Evolutionary conservation across 2,329 filamentous ascomycete species (phyloP).

Genomic region (Nectriaceae sp.): DNA sequence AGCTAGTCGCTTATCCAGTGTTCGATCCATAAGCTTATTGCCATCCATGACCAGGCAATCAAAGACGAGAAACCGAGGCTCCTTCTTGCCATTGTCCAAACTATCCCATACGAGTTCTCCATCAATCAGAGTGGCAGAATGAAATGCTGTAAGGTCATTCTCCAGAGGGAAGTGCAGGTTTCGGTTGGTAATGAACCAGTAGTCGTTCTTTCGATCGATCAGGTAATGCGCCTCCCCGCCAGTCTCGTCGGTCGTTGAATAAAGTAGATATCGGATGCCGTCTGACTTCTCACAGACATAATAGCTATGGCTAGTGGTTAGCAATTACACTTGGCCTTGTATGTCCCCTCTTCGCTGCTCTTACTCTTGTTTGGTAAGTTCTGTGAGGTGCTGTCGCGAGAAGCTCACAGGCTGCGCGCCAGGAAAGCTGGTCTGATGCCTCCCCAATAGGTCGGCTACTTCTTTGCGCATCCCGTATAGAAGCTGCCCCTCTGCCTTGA

Average conservation of each 20-base stretch:
- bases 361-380: slow-evolving; percentile 77
- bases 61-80: slow-evolving; percentile 88
- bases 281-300: slow-evolving; percentile 99
- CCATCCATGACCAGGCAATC: slow-evolving; percentile 86
- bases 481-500: slow-evolving; percentile 64
- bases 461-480: slow-evolving; percentile 66
- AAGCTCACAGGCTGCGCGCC: slow-evolving; percentile 96
- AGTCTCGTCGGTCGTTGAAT: slow-evolving; percentile 69
- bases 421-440: slow-evolving; percentile 72
- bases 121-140: slow-evolving; percentile 81
- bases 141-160: slow-evolving; percentile 66
- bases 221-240: slow-evolving; percentile 77
- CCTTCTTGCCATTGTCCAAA: slow-evolving; percentile 64
- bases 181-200: slow-evolving; percentile 75
- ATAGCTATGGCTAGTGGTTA: slow-evolving; percentile 57
- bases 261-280: slow-evolving; percentile 92
- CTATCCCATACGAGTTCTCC: slow-evolving; percentile 90
- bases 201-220: slow-evolving; percentile 98
- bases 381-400: slow-evolving; percentile 75
- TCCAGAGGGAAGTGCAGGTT: slow-evolving; percentile 79
- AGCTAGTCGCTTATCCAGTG: slow-evolving; percentile 84
- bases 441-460: slow-evolving; percentile 74
- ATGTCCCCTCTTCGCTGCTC: slow-evolving; percentile 21
- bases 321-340: slow-evolving; percentile 1
- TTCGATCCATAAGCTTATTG: slow-evolving; percentile 72